phyloP scores from a whole-genome alignment of 306 rosid species.

The Nissolia schottii region DNA sequence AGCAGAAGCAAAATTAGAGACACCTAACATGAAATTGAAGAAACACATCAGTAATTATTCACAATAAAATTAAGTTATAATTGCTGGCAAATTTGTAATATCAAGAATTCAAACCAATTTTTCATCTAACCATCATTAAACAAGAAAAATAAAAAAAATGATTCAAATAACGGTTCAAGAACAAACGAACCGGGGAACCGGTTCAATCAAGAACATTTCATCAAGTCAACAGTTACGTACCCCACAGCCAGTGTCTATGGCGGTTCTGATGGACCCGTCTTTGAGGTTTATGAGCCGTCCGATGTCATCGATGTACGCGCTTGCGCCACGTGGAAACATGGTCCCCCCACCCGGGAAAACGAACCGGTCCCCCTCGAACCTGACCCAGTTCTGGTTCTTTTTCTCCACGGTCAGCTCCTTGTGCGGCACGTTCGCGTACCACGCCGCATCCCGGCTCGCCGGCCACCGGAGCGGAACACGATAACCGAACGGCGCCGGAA shows the following conservation, averaged over 20 bases:
- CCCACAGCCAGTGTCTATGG: slow-evolving; percentile 97
- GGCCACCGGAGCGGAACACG: slow-evolving; percentile 81
- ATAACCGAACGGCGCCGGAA: slow-evolving; percentile 74
- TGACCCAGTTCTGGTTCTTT: slow-evolving; percentile 94
- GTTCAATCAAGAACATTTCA: not conserved
- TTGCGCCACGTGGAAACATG: slow-evolving; percentile 89
- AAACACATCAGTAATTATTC: no score
- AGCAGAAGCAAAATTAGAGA: no score
- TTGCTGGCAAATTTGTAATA: no score
- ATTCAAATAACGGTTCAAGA: not conserved
- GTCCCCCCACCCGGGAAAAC: slow-evolving; percentile 96
- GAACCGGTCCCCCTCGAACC: slow-evolving; percentile 58
- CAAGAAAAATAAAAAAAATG: not conserved
- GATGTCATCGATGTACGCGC: slow-evolving; percentile 70
- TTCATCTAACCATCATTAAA: not conserved
- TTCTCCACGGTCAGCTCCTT: slow-evolving; percentile 81
- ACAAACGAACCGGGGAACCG: not conserved
- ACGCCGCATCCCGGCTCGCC: slow-evolving; percentile 66
- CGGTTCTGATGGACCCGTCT: slow-evolving; percentile 82
- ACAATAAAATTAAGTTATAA: no score
- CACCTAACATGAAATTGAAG: no score
- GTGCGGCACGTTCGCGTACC: slow-evolving; percentile 92
- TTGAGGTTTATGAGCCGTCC: slow-evolving; percentile 59
- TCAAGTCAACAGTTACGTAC: slow-evolving; percentile 32
- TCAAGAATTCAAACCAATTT: no score